Conservation (phyloP, 768 basidiomycete species). For the Hypsizygus marmoreus region DNA sequence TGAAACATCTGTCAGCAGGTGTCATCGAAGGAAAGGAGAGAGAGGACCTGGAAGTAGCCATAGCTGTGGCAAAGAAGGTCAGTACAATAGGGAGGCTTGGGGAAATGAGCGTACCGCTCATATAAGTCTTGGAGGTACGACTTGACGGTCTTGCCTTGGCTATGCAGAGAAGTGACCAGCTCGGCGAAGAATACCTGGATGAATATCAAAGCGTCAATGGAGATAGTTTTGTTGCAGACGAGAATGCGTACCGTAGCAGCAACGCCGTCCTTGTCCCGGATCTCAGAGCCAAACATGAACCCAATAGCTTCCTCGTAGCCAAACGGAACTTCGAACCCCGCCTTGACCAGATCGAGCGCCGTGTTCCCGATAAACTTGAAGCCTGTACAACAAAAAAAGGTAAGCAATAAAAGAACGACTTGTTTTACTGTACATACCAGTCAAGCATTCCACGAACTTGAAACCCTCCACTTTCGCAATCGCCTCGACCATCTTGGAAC, state of each 20-base stretch:
- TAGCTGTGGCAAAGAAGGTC: constrained; percentile 45
- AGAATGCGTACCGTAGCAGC: constrained; percentile 62
- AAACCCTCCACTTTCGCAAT: constrained; percentile 81
- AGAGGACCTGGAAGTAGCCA: constrained; percentile 70
- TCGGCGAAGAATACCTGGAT: constrained; percentile 68
- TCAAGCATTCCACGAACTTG: constrained; percentile 82
- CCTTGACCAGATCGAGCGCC: constrained; percentile 59
- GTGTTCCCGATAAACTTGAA: constrained; percentile 93
- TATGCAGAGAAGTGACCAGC: constrained; percentile 53
- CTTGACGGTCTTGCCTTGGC: constrained; percentile 53
- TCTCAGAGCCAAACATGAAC: constrained; percentile 79
- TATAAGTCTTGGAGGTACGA: constrained; percentile 67
- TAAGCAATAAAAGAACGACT: too few species aligned
- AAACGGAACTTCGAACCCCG: constrained; percentile 76
- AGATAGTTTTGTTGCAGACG: neutral
- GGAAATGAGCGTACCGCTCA: constrained; percentile 40
- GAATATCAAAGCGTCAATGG: neutral
- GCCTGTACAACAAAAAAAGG: too few species aligned
- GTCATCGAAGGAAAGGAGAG: neutral
- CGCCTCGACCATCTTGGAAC: constrained; percentile 84
- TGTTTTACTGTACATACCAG: constrained; percentile 63
- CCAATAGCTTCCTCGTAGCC: constrained; percentile 94
- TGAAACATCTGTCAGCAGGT: neutral
- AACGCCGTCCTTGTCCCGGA: constrained; percentile 89
- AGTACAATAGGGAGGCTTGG: neutral